Evolutionary conservation across 2,329 filamentous ascomycete genomes (phyloP).

Genomic region (Penicillium sp.): DNA sequence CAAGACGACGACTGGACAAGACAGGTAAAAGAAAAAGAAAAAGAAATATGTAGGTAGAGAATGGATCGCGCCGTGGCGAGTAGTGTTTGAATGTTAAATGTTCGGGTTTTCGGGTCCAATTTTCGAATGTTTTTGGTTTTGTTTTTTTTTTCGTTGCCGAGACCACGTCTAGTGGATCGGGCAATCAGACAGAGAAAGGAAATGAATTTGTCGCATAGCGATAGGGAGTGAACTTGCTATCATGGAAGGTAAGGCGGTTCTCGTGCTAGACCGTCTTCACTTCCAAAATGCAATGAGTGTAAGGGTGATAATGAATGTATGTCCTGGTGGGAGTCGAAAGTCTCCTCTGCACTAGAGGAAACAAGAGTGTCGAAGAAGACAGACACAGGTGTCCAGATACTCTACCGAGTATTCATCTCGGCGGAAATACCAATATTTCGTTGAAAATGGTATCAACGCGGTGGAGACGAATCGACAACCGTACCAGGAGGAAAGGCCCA

Average conservation of each 20-base stretch:
- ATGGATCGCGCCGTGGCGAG: constrained; percentile 9
- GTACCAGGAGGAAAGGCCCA: constrained; percentile 16
- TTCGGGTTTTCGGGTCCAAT: not conserved
- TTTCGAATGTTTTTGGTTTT: constrained; percentile 9
- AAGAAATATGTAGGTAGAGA: constrained; percentile 20
- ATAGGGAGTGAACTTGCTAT: constrained; percentile 10
- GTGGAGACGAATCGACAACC: not conserved
- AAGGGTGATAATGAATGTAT: constrained; percentile 10
- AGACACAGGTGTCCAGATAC: not conserved
- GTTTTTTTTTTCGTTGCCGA: constrained; percentile 3
- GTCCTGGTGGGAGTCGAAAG: constrained; percentile 12
- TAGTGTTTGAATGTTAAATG: not conserved
- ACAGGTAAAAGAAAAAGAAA: constrained; percentile 9
- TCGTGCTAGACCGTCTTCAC: not conserved
- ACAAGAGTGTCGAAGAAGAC: not conserved
- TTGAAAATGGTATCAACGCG: not conserved
- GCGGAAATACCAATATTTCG: not conserved
- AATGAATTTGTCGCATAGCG: constrained; percentile 10
- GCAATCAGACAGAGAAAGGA: constrained; percentile 6
- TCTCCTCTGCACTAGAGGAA: not conserved
- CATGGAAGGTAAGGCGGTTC: not conserved
- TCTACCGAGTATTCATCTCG: not conserved
- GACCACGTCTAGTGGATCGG: not conserved
- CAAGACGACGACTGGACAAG: constrained; percentile 8
- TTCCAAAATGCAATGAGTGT: constrained; percentile 3